Percentiles rank a stretch among this genome's conserved stretches.
Evolutionary conservation across 2,329 filamentous ascomycete species (phyloP).

Genomic region (Hymenoscyphus linearis): DNA sequence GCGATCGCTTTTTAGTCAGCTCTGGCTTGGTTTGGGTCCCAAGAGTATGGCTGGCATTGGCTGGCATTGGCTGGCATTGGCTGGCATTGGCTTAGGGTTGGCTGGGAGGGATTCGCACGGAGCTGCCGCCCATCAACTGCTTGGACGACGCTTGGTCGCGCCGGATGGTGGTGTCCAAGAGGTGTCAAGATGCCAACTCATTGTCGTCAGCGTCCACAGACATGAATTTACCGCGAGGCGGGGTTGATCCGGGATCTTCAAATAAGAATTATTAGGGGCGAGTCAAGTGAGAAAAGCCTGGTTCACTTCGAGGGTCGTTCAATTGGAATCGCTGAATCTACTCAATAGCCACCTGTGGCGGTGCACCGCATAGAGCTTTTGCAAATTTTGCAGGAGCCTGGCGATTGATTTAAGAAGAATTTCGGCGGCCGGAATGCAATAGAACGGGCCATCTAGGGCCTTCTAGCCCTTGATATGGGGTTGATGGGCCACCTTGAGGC

Average conservation of each 20-base stretch:
- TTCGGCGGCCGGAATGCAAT: too few species aligned
- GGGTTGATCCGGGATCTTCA: not conserved
- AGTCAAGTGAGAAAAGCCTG: not conserved
- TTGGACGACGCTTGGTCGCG: not conserved
- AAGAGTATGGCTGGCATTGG: too few species aligned
- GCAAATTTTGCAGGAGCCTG: too few species aligned
- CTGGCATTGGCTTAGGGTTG: not conserved
- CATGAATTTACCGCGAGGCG: not conserved
- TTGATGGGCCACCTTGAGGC: too few species aligned
- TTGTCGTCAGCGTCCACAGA: not conserved
- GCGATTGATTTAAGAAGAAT: too few species aligned
- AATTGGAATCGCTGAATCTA: too few species aligned
- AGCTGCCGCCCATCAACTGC: not conserved
- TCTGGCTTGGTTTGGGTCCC: too few species aligned
- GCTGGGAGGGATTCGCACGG: not conserved
- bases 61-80: not conserved
- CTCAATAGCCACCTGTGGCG: too few species aligned
- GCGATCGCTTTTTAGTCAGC: too few species aligned
- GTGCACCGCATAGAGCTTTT: too few species aligned
- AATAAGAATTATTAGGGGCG: not conserved
- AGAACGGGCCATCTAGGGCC: too few species aligned
- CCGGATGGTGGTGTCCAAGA: not conserved
- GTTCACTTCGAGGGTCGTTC: not conserved
- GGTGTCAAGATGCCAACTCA: not conserved
- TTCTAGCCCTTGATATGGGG: too few species aligned